These are phyloP conservation scores for Geotrichum restrictum DNA, from an alignment of 1,139 yeast species.

Conservation along the genomic window DNA sequence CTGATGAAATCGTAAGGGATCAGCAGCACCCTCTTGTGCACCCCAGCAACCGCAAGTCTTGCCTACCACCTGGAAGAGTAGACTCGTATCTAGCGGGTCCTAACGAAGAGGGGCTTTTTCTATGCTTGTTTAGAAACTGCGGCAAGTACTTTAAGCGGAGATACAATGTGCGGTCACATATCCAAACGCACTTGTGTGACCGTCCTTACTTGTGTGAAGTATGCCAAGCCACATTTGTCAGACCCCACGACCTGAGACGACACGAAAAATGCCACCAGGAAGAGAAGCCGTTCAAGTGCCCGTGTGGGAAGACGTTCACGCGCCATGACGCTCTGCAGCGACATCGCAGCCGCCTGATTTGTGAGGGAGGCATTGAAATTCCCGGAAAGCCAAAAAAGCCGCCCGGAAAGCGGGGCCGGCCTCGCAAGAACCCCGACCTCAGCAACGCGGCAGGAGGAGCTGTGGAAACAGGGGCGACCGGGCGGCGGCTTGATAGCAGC, in stretches of 20 bases:
- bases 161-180: constrained; percentile 93
- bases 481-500: no score
- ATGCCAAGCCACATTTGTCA: constrained; percentile 64
- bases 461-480: no score
- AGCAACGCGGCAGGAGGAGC: not conserved
- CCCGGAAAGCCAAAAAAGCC: constrained; percentile 35
- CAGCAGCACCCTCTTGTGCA: constrained; percentile 27
- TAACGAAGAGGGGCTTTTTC: constrained; percentile 57
- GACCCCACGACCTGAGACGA: constrained; percentile 89
- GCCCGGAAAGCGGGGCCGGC: constrained; percentile 36
- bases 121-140: constrained; percentile 75
- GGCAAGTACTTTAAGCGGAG: constrained; percentile 81
- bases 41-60: constrained; percentile 45
- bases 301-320: constrained; percentile 89
- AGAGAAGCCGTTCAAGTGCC: constrained; percentile 70
- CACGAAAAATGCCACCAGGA: constrained; percentile 80
- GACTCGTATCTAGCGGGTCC: constrained; percentile 84
- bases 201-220: constrained; percentile 70
- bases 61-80: constrained; percentile 84
- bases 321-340: constrained; percentile 83
- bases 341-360: constrained; percentile 74
- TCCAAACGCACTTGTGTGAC: constrained; percentile 93
- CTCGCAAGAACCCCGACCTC: constrained; percentile 28
- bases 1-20: constrained; percentile 35
- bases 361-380: constrained; percentile 60